phyloP scores from a whole-genome alignment of 2,329 filamentous ascomycete species.

The Tolypocladium nubicola region DNA sequence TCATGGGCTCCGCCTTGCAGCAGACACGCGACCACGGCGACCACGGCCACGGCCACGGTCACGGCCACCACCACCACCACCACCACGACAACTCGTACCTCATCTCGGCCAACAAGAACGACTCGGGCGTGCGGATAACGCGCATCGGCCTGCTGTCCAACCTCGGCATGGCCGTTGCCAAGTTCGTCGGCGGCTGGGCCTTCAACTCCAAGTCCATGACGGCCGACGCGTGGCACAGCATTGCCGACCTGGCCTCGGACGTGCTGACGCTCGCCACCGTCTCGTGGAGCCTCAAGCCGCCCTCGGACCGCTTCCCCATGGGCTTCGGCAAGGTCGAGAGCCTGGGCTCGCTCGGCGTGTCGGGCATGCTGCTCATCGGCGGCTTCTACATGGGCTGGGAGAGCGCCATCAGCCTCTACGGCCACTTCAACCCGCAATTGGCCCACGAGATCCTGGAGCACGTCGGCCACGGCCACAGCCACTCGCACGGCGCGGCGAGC shows the following conservation, averaged over 20 bases:
- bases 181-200: slow-evolving; percentile 82
- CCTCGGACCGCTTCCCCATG: slow-evolving; percentile 72
- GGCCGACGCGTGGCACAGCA: slow-evolving; percentile 89
- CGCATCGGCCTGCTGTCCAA: slow-evolving; percentile 64
- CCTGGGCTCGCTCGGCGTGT: slow-evolving; percentile 85
- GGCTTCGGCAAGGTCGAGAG: slow-evolving; percentile 99
- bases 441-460: slow-evolving; percentile 54
- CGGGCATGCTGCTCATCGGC: slow-evolving; percentile 77
- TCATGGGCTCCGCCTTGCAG: slow-evolving; percentile 19
- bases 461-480: slow-evolving; percentile 53
- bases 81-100: slow-evolving; percentile 75
- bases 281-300: slow-evolving; percentile 80
- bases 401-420: slow-evolving; percentile 55
- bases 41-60: slow-evolving; percentile 32
- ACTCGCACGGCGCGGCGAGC: slow-evolving; percentile 39
- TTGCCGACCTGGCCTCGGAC: slow-evolving; percentile 92
- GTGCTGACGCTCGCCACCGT: slow-evolving; percentile 90
- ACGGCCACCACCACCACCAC: slow-evolving; percentile 61
- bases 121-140: slow-evolving; percentile 53
- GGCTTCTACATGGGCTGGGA: slow-evolving; percentile 88
- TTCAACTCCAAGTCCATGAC: slow-evolving; percentile 93
- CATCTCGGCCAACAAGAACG: slow-evolving; percentile 74
- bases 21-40: slow-evolving; percentile 20
- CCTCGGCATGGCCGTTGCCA: slow-evolving; percentile 85
- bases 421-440: slow-evolving; percentile 62